Base-by-base conservation (phyloP, 176 grass and related monocot genomes). In the Oryza brachyantha region DNA sequence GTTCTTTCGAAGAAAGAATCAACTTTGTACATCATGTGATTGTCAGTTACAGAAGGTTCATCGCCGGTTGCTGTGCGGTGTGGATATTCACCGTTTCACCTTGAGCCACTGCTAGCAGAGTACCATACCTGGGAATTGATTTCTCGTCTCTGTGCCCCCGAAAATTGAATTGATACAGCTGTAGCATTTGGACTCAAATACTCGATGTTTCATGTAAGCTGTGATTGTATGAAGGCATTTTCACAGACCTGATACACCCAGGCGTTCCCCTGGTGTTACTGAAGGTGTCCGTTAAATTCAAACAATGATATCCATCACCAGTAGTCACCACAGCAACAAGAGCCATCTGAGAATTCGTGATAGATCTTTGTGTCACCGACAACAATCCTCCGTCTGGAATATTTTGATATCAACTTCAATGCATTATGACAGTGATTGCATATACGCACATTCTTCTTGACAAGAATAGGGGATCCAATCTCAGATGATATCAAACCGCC, bases 361-460 rank as follows among this genome's bases (percentile, higher is more conserved):
- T 88, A 92, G 72, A 92, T 90, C 55, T 84, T 90, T 21, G 87
- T 84, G 69, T 97, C 89, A 1, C 95, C 87, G 24, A 94, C 82
- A 71, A 97, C 68, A 78, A 97, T 97, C 76, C 87, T 83, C 64
- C 89, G 78, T 24, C 68, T 14, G 0, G 81, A 84, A 82, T 74
- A 93, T 64, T 76, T 84, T 32, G 91, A 92, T 76, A 94, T 94
- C 65, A 88, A 71, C 76, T 97, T 97, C n/a, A 97, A 42, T 5
- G 89, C 95, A 40, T 89, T 79, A 81, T 97, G 92, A 50, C 91
- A 97, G 25, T 66, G 63, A 66, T 92, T 86, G 74, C 95, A 94
- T 77, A 94, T 73, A 29, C 92, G 86, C 73, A 94, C 84, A 64
- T 97, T 97, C 90, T 97, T 94, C 89, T 92, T 94, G 42, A 97